phyloP scores from a whole-genome alignment of 2,329 filamentous ascomycete species.

The Colletotrichum gigasporum region DNA sequence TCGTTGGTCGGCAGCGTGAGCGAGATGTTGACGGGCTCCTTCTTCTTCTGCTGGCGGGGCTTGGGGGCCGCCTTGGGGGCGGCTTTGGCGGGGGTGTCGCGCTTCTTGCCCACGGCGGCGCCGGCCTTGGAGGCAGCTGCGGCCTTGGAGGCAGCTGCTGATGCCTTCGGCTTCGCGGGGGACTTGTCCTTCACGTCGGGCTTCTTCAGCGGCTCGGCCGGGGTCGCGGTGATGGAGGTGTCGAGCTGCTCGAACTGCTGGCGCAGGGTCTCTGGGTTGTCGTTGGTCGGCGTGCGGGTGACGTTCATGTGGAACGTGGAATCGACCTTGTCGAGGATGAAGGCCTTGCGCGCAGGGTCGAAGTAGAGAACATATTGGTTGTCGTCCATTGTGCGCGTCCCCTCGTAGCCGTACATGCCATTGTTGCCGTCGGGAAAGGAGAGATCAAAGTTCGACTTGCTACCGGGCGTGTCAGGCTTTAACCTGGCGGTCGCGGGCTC shows the following conservation, averaged over 20 bases:
- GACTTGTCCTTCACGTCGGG: constrained; percentile 1
- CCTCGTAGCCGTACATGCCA: constrained; percentile 68
- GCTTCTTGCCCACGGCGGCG: constrained; percentile 35
- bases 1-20: constrained; percentile 46
- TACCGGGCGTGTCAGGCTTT: constrained; percentile 58
- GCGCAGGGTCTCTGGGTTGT: constrained; percentile 70
- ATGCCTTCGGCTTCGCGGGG: constrained; percentile 21
- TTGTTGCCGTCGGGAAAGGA: constrained; percentile 60
- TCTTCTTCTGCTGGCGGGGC: constrained; percentile 44
- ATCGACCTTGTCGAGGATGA: constrained; percentile 83
- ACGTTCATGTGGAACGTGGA: constrained; percentile 91
- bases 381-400: constrained; percentile 64
- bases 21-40: constrained; percentile 46
- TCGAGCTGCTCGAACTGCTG: constrained; percentile 75
- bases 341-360: constrained; percentile 77
- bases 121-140: constrained; percentile 31
- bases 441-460: constrained; percentile 65
- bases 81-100: constrained; percentile 36
- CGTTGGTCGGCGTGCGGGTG: constrained; percentile 72
- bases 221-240: constrained; percentile 37
- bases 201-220: constrained; percentile 37
- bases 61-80: constrained; percentile 34
- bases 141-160: constrained; percentile 32
- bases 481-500: constrained; percentile 59
- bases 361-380: constrained; percentile 77